Evolutionary conservation across 1,139 yeast genomes (phyloP).

Genomic region (Saccharomyces hybrid): DNA sequence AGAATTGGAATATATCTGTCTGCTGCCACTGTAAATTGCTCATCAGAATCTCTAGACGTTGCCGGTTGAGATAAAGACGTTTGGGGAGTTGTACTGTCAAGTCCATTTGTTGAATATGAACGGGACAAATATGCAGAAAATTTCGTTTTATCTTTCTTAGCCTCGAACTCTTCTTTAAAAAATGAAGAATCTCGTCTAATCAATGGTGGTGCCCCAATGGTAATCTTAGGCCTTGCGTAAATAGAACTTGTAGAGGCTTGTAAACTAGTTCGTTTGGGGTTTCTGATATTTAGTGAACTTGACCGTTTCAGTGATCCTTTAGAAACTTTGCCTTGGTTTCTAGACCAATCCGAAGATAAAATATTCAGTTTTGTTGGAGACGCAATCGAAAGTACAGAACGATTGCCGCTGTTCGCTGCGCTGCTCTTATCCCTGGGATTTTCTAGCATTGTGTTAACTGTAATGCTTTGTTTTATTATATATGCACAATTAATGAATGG

Average conservation of each 20-base stretch:
- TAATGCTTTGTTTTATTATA: too few relatives aligned
- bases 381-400: constrained; percentile 33
- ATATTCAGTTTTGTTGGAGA: constrained; percentile 45
- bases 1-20: constrained; percentile 51
- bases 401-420: constrained; percentile 16
- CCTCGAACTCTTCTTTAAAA: constrained; percentile 20
- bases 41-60: constrained; percentile 1
- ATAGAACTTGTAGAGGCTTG: background rate
- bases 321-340: constrained; percentile 18
- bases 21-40: background rate
- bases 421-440: background rate
- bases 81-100: background rate
- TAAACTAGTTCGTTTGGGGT: background rate
- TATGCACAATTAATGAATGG: background rate
- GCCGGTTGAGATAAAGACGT: constrained; percentile 2
- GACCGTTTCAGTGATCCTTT: constrained; percentile 22
- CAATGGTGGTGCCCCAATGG: constrained; percentile 24
- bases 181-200: constrained; percentile 29
- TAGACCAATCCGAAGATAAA: constrained; percentile 37
- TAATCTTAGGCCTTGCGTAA: constrained; percentile 20
- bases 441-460: background rate
- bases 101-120: background rate
- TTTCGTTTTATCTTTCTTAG: background rate
- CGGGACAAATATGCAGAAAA: constrained; percentile 1
- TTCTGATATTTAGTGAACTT: constrained; percentile 16